Evolutionary conservation across 768 basidiomycete species (phyloP).

Genomic region (Gelatoporia subvermispora): DNA sequence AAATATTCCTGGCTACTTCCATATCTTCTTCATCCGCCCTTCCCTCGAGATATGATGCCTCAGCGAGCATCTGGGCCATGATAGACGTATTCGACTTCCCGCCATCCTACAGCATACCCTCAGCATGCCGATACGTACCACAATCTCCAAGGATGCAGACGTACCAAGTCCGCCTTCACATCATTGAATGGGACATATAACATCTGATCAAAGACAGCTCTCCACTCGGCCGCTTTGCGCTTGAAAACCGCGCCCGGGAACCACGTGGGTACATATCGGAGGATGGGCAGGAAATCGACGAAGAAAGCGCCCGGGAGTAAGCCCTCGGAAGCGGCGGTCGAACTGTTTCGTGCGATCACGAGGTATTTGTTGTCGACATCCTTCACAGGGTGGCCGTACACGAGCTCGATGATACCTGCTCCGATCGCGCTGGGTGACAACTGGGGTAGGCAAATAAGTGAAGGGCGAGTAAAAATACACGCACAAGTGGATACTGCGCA

Average conservation of each 20-base stretch:
- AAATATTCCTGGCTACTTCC: conserved; percentile 14
- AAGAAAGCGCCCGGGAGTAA: background rate
- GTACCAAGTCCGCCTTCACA: too few species aligned
- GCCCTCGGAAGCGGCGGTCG: too few species aligned
- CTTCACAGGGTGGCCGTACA: conserved; percentile 24
- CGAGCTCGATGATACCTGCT: conserved; percentile 21
- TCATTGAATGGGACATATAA: background rate
- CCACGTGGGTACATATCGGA: conserved; percentile 5
- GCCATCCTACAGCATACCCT: too few species aligned
- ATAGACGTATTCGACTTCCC: background rate
- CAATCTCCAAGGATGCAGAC: background rate
- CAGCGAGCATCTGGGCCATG: background rate
- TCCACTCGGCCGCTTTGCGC: background rate
- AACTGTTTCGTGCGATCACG: too few species aligned
- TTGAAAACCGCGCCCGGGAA: conserved; percentile 7
- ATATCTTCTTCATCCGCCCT: conserved; percentile 4
- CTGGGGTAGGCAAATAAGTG: too few species aligned
- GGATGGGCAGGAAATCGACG: conserved; percentile 4
- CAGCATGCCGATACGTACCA: too few species aligned
- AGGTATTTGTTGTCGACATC: too few species aligned
- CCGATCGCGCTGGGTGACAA: too few species aligned
- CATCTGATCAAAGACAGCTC: background rate
- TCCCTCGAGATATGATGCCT: conserved; percentile 2
- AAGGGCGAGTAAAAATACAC: too few species aligned
- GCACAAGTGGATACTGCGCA: conserved; percentile 31